phyloP scores from a whole-genome alignment of 164 flowering plant species.

The Nymphaea colorata region DNA sequence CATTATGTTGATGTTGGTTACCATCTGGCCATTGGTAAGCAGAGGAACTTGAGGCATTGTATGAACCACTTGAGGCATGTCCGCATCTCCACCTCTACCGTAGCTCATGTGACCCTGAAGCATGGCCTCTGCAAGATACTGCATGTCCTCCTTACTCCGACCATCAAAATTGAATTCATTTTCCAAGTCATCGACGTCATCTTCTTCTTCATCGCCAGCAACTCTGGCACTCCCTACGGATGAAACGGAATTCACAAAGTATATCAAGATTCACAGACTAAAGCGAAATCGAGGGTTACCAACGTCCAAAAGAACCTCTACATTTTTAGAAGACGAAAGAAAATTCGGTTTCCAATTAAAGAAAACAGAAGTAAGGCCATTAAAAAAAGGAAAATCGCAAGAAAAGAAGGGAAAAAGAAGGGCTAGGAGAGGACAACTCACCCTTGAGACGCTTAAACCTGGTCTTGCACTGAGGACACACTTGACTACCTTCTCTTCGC shows the following conservation, averaged over 20 bases:
- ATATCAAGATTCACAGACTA: neutral
- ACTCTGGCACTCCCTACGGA: conserved; percentile 50
- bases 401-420: neutral
- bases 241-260: neutral
- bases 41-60: conserved; percentile 29
- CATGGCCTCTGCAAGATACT: conserved; percentile 23
- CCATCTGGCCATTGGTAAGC: conserved; percentile 33
- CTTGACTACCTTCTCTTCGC: conserved; percentile 42
- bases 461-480: conserved; percentile 56
- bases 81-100: conserved; percentile 23
- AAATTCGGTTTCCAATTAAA: neutral
- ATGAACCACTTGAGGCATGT: conserved; percentile 27
- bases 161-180: conserved; percentile 38
- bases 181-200: conserved; percentile 44
- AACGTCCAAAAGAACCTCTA: neutral
- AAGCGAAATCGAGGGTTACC: neutral
- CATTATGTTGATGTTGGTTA: conserved; percentile 1
- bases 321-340: neutral
- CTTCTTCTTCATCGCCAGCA: conserved; percentile 58
- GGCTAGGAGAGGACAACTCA: neutral
- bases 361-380: neutral
- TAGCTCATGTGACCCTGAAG: conserved; percentile 29
- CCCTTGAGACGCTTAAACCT: conserved; percentile 45
- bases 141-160: conserved; percentile 21
- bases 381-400: too few species aligned